Percentiles rank a stretch among this genome's conserved stretches.
Conservation (phyloP, 2,329 filamentous ascomycete genomes). For the Rosellinia necatrix region DNA sequence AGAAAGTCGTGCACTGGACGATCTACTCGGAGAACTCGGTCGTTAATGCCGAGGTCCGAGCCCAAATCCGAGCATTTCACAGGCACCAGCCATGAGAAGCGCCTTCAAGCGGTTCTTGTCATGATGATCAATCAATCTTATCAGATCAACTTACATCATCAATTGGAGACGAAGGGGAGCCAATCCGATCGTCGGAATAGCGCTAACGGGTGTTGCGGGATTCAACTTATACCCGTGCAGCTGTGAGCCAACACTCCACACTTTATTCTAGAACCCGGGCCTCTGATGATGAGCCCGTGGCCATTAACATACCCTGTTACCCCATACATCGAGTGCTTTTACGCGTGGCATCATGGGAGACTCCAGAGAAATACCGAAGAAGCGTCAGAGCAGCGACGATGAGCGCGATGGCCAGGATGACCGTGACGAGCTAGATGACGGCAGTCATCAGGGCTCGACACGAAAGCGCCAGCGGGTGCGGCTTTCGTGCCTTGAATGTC, state of each 20-base stretch:
- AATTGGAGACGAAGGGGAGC: background rate
- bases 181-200: slow-evolving; percentile 1
- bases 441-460: slow-evolving; percentile 43
- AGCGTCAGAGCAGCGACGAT: slow-evolving; percentile 25
- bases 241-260: background rate
- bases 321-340: too few relatives aligned
- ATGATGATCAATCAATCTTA: too few relatives aligned
- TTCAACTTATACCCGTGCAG: background rate
- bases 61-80: slow-evolving; percentile 18
- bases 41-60: slow-evolving; percentile 26
- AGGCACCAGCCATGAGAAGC: slow-evolving; percentile 1
- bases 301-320: background rate
- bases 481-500: slow-evolving; percentile 64
- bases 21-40: background rate
- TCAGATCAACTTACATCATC: slow-evolving; percentile 25
- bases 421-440: slow-evolving; percentile 37
- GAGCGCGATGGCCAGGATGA: slow-evolving; percentile 28
- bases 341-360: slow-evolving; percentile 21
- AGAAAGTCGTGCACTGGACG: background rate
- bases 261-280: background rate
- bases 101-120: background rate
- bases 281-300: background rate
- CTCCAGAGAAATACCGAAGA: slow-evolving; percentile 11
- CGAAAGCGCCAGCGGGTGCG: slow-evolving; percentile 64
- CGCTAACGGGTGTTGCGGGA: background rate